phyloP scores from a whole-genome alignment of 345 rosid species.

The Aquilaria yunnanensis region DNA sequence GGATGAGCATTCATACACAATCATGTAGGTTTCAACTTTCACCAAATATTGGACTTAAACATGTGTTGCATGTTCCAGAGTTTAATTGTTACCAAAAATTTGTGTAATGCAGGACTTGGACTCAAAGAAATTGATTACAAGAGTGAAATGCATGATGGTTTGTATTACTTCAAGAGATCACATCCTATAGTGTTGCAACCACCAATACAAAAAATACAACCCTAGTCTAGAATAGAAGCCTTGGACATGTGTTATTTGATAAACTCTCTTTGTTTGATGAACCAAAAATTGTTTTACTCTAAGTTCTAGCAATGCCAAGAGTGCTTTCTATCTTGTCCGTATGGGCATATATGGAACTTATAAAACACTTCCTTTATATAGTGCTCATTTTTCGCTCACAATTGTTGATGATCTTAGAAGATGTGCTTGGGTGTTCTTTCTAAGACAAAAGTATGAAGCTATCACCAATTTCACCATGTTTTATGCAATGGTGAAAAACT shows the following conservation, averaged over 20 bases:
- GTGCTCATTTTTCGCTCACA: not conserved
- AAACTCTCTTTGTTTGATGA: not conserved
- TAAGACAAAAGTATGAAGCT: not conserved
- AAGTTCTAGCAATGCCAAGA: too few species aligned
- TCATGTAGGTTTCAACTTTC: not conserved
- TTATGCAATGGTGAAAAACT: not conserved
- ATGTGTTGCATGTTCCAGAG: slow-evolving; percentile 3
- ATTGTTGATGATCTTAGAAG: not conserved
- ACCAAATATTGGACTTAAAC: not conserved
- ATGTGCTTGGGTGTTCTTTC: not conserved
- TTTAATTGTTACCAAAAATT: not conserved
- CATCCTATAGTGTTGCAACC: too few species aligned
- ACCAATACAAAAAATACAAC: not conserved
- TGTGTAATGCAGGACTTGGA: slow-evolving; percentile 13
- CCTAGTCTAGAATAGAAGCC: not conserved
- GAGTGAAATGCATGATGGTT: slow-evolving; percentile 8
- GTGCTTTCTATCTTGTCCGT: not conserved
- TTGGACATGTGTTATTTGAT: slow-evolving; percentile 4
- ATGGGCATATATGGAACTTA: not conserved
- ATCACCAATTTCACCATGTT: not conserved
- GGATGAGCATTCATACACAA: not conserved
- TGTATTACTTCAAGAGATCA: slow-evolving; percentile 2
- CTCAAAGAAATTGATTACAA: slow-evolving; percentile 10
- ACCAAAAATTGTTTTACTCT: not conserved
- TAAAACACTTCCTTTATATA: not conserved